phyloP scores from a whole-genome alignment of 805 yeast species.

The Ogataea paraovalis region DNA sequence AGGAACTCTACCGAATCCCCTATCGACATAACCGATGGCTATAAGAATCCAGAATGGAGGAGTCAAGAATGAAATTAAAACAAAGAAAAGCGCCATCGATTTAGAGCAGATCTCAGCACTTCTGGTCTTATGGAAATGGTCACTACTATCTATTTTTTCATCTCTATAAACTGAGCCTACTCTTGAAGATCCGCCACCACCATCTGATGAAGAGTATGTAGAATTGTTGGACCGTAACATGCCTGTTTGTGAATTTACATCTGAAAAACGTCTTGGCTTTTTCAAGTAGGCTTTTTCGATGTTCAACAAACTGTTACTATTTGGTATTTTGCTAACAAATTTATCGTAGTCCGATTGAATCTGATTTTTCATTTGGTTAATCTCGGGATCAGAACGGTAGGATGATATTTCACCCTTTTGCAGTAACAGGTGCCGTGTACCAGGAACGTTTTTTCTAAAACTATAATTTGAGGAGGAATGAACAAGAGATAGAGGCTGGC shows the following conservation, averaged over 20 bases:
- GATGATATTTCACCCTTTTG: constrained; percentile 6
- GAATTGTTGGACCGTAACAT: constrained; percentile 3
- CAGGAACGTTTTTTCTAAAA: constrained; percentile 16
- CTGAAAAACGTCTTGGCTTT: constrained; percentile 1
- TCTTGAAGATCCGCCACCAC: background rate
- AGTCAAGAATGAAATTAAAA: constrained; percentile 20
- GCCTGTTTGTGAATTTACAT: constrained; percentile 12
- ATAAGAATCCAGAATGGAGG: constrained; percentile 31
- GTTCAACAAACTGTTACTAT: constrained; percentile 1
- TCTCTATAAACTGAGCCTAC: too few species aligned
- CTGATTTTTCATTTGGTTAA: background rate
- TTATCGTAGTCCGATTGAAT: background rate
- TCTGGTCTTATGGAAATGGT: too few species aligned
- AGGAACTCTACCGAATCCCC: constrained; percentile 22
- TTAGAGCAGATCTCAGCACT: constrained; percentile 10
- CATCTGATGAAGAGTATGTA: constrained; percentile 2
- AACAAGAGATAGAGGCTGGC: background rate
- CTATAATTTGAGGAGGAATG: constrained; percentile 8
- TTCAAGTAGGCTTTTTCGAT: constrained; percentile 9
- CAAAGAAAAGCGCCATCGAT: constrained; percentile 14
- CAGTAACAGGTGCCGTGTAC: constrained; percentile 13
- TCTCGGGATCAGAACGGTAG: background rate
- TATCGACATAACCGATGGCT: constrained; percentile 25
- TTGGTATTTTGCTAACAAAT: background rate
- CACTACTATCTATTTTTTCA: background rate